Conservation (phyloP, 345 rosid genomes). For the Aegle marmelos region DNA sequence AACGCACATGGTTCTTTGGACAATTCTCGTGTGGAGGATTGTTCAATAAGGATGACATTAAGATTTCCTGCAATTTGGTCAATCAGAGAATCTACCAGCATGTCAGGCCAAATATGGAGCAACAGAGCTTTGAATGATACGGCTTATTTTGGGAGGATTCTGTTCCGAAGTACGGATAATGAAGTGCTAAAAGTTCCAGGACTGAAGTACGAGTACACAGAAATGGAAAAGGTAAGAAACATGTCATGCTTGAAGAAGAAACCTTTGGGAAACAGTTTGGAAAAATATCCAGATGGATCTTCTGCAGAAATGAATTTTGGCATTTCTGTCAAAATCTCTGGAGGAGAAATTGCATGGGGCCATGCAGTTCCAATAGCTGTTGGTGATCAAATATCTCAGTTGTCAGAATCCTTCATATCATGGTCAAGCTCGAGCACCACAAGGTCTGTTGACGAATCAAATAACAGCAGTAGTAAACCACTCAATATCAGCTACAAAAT, state of each 20-base stretch:
- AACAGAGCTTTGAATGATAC: not conserved
- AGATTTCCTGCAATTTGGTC: constrained; percentile 40
- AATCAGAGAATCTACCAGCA: constrained; percentile 11
- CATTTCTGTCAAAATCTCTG: constrained; percentile 14
- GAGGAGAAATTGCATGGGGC: constrained; percentile 19
- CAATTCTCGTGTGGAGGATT: constrained; percentile 23
- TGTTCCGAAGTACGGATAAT: not conserved
- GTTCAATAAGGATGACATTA: constrained; percentile 29
- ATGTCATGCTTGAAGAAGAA: constrained; percentile 8
- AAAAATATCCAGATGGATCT: constrained; percentile 25
- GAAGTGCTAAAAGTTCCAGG: constrained; percentile 8
- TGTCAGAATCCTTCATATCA: not conserved
- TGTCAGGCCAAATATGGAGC: constrained; percentile 29
- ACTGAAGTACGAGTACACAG: constrained; percentile 27
- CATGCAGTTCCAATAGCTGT: constrained; percentile 12
- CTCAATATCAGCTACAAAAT: constrained; percentile 32
- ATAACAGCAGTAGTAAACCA: not conserved
- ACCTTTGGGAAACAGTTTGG: not conserved
- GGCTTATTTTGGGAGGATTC: constrained; percentile 21
- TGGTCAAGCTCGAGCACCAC: not conserved
- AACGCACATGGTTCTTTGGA: not conserved
- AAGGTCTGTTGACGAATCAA: not conserved
- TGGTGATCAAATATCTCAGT: constrained; percentile 18
- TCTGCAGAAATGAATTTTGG: constrained; percentile 22
- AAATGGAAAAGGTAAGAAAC: constrained; percentile 10